These are phyloP conservation scores for Podosphaera leucotricha DNA, from an alignment of 2,329 filamentous ascomycete species.

Conservation along the genomic window DNA sequence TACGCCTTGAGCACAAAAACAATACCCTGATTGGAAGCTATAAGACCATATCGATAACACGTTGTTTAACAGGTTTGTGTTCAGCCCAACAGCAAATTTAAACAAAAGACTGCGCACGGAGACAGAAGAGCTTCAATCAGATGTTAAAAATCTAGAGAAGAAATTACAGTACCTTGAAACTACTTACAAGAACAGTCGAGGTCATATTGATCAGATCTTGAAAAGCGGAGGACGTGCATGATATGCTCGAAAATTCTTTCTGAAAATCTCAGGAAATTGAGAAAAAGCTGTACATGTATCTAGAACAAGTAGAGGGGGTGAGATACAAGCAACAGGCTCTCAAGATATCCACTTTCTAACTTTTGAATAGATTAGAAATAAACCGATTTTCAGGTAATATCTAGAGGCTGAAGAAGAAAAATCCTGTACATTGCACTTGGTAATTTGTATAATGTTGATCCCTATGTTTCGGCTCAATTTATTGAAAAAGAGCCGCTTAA, in stretches of 20 bases:
- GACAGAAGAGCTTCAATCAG: slow-evolving; percentile 48
- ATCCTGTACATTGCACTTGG: too few relatives aligned
- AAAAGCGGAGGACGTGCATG: slow-evolving; percentile 19
- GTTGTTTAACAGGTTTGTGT: slow-evolving; percentile 49
- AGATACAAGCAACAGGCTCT: too few relatives aligned
- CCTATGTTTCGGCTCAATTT: too few relatives aligned
- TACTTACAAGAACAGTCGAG: slow-evolving; percentile 79
- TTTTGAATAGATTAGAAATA: too few relatives aligned
- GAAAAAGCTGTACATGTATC: too few relatives aligned
- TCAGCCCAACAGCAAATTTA: slow-evolving; percentile 47
- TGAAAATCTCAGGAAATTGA: neutral
- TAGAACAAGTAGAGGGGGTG: too few relatives aligned
- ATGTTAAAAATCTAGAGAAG: slow-evolving; percentile 65
- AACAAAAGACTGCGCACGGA: slow-evolving; percentile 55
- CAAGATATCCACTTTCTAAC: too few relatives aligned
- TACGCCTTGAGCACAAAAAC: slow-evolving; percentile 2
- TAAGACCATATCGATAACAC: slow-evolving; percentile 3
- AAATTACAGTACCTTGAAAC: slow-evolving; percentile 83
- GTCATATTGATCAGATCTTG: slow-evolving; percentile 78
- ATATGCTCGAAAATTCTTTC: neutral
- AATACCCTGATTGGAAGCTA: slow-evolving; percentile 3
- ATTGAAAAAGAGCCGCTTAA: too few relatives aligned
- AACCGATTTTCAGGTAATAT: too few relatives aligned
- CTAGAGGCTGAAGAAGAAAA: too few relatives aligned
- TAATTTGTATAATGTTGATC: too few relatives aligned